These are phyloP conservation scores for Diphasiastrum complanatum DNA, from an alignment of 83 land plant species.

Conservation along the genomic window DNA sequence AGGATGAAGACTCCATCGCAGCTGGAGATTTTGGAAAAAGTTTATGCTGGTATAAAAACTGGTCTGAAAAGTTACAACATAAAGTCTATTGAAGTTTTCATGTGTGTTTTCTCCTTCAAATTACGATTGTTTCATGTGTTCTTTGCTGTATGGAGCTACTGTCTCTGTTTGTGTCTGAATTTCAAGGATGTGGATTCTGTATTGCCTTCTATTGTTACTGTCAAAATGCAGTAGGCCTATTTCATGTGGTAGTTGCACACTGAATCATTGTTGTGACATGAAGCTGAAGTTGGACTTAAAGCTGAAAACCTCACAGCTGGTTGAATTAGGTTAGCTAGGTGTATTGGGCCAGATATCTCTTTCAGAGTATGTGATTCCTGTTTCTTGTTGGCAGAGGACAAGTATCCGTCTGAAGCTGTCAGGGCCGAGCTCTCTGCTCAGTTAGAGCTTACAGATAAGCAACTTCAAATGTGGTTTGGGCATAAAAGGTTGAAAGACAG, in stretches of 20 bases:
- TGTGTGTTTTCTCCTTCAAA: constrained; percentile 13
- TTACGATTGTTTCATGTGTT: constrained; percentile 17
- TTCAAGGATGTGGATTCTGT: too few relatives aligned
- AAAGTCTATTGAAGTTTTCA: background rate
- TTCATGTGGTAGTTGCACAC: too few relatives aligned
- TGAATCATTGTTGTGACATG: too few relatives aligned
- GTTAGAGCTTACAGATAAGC: constrained; percentile 72
- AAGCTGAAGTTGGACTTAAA: too few relatives aligned
- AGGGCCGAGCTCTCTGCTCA: constrained; percentile 61
- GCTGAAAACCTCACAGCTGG: constrained; percentile 7
- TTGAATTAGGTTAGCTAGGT: background rate
- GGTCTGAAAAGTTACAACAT: background rate
- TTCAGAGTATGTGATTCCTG: constrained; percentile 7
- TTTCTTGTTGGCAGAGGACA: constrained; percentile 54
- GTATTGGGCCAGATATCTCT: background rate
- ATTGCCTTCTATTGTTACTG: too few relatives aligned
- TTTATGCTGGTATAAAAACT: constrained; percentile 49
- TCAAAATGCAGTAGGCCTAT: too few relatives aligned
- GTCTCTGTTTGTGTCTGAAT: too few relatives aligned
- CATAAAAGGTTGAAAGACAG: constrained; percentile 86
- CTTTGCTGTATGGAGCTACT: too few relatives aligned
- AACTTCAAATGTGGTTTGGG: constrained; percentile 98
- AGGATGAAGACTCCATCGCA: constrained; percentile 86
- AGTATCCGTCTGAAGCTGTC: constrained; percentile 65
- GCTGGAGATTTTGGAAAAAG: constrained; percentile 68